Base-by-base conservation (phyloP, 2,329 filamentous ascomycete species). In the Grosmannia serpens region DNA sequence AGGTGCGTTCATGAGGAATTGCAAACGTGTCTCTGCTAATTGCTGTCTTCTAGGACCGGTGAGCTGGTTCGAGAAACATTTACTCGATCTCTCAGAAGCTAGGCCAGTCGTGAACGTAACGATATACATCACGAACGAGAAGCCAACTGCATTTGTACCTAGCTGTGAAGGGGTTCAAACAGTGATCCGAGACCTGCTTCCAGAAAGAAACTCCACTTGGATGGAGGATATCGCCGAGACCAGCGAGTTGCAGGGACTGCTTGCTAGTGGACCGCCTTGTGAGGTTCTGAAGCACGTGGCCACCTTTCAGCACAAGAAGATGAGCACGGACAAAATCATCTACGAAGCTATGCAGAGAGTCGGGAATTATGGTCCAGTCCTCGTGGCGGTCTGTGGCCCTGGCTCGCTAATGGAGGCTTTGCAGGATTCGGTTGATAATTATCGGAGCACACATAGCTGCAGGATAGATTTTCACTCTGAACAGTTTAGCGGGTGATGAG, bases 401-500 rank as follows among this genome's bases (percentile, higher is more conserved):
- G 4, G 9, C 9, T 26, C 49, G 13, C 47, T 62, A 9, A 53
- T 56, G 41, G 29, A 29, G 11, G 55, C 55, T 5, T 24, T 62
- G 17, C 24, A 22, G 7, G 26, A 31, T 17, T 55, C 60, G 3
- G 58, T 58, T 13, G 53, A 56, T 5, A 24, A 2, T 7, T 60
- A 53, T 20, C 58, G 22, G 55, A 52, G 11, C 38, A 47, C 52
- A 29, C 50, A 53, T 22, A 44, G 9, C 22, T 53, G 41, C 11
- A 56, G 55, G 20, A 55, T 62, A 31, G 60, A 62, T 41, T 10
- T 62, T 38, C 51, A 62, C 50, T 51, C 52, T 27, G 60, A 62
- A 41, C 38, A 58, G 29, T 55, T 55, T 35, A 10, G 38, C n/a
- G 22, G 33, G 35, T 53, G 29, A 53, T n/a, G n/a, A 26, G 27